These are phyloP conservation scores for Colletotrichum aenigma DNA, from an alignment of 2,329 filamentous ascomycete species.

Conservation along the genomic window DNA sequence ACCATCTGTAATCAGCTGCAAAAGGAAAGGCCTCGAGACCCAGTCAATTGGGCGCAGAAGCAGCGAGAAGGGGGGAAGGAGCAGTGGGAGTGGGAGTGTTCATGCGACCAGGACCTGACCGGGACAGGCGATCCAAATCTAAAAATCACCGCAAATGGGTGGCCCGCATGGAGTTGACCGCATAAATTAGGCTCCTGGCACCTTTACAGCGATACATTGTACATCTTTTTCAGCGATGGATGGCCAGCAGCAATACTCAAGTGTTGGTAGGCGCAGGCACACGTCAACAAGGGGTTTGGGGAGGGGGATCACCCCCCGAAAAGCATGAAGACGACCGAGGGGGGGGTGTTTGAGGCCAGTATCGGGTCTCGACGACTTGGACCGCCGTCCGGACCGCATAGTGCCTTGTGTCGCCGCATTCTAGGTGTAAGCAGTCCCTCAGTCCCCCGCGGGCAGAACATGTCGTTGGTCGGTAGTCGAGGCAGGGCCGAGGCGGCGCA, in stretches of 20 bases:
- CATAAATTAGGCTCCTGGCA: slow-evolving; percentile 18
- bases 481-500: neutral
- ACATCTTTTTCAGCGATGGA: neutral
- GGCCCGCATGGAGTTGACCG: slow-evolving; percentile 5
- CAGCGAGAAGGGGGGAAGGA: neutral
- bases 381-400: neutral
- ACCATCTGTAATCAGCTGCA: slow-evolving; percentile 20
- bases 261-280: neutral
- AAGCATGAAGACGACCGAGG: slow-evolving; percentile 4
- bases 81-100: slow-evolving; percentile 1
- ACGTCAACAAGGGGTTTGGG: neutral
- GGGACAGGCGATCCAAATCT: slow-evolving; percentile 23
- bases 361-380: neutral
- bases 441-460: neutral
- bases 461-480: neutral
- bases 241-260: neutral
- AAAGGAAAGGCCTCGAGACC: slow-evolving; percentile 14
- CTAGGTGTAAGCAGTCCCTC: neutral
- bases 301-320: neutral
- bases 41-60: slow-evolving; percentile 18
- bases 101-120: slow-evolving; percentile 19
- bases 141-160: slow-evolving; percentile 3
- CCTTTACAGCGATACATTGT: neutral
- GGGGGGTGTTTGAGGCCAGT: slow-evolving; percentile 17
- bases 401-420: neutral